Percentiles rank a stretch among this genome's conserved stretches.
Evolutionary conservation across 345 rosid genomes (phyloP).

Genomic region (Gossypium anomalum): DNA sequence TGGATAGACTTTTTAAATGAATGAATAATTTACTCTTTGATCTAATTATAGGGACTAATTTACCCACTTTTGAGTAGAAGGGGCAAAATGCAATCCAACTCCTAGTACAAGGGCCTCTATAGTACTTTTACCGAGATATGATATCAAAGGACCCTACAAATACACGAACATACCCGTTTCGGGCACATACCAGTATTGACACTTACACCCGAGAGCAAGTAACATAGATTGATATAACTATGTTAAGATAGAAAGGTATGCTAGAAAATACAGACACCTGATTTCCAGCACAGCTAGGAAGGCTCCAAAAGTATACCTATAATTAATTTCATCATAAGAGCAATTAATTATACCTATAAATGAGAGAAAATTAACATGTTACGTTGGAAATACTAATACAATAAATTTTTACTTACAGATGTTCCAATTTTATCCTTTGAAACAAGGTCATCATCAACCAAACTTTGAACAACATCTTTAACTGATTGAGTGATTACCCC

Average conservation of each 20-base stretch:
- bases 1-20: no score
- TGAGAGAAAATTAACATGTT: not conserved
- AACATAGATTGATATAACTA: not conserved
- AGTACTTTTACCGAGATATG: no score
- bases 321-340: no score
- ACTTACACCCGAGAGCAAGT: no score
- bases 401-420: constrained; percentile 47
- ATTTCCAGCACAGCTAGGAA: constrained; percentile 93
- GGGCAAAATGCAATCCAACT: no score
- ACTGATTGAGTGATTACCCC: constrained; percentile 92
- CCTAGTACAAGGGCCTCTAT: no score
- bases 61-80: no score
- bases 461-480: constrained; percentile 89
- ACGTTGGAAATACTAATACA: not conserved
- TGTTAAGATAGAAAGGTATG: constrained; percentile 1
- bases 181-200: no score
- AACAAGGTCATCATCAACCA: constrained; percentile 92
- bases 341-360: not conserved
- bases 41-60: no score
- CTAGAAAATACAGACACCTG: constrained; percentile 44
- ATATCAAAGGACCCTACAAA: no score
- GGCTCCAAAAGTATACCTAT: constrained; percentile 95
- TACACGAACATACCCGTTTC: no score
- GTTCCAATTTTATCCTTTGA: constrained; percentile 88
- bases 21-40: no score